Conservation (phyloP, 192 early-diverging fungal species). For the Linnemannia elongata region DNA sequence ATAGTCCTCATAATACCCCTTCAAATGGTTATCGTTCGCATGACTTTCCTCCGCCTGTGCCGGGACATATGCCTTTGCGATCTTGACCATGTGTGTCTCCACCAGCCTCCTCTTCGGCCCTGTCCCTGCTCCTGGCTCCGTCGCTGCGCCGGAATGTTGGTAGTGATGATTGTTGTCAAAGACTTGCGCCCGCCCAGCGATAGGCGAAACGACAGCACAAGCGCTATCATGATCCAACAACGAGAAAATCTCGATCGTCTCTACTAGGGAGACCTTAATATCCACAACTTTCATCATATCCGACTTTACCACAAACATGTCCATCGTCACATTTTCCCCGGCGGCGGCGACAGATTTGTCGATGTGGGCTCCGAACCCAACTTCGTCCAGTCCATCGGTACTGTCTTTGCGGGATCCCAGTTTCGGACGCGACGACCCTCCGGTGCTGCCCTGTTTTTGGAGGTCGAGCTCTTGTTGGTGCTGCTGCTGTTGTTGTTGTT, state of each 20-base stretch:
- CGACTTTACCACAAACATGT: slow-evolving; percentile 56
- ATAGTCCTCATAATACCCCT: slow-evolving; percentile 53
- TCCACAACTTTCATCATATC: slow-evolving; percentile 53
- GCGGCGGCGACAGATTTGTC: slow-evolving; percentile 53
- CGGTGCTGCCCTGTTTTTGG: background rate
- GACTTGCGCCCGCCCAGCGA: background rate
- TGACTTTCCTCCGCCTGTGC: slow-evolving; percentile 50
- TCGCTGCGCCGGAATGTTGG: background rate
- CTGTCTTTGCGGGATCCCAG: background rate
- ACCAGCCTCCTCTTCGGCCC: slow-evolving; percentile 6
- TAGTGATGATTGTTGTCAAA: background rate
- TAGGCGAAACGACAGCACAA: slow-evolving; percentile 1
- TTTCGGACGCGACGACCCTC: background rate
- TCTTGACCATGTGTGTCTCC: slow-evolving; percentile 48
- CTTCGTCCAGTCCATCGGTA: slow-evolving; percentile 36
- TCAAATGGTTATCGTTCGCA: slow-evolving; percentile 49
- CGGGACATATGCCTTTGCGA: slow-evolving; percentile 52
- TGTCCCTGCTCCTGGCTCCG: background rate
- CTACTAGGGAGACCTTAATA: slow-evolving; percentile 51
- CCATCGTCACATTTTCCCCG: slow-evolving; percentile 36
- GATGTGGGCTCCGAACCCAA: slow-evolving; percentile 50
- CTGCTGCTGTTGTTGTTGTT: slow-evolving; percentile 17
- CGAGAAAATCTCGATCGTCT: slow-evolving; percentile 42
- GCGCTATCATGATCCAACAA: slow-evolving; percentile 9
- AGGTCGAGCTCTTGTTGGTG: background rate